These are phyloP conservation scores for Hortaea werneckii DNA, from an alignment of 2,329 filamentous ascomycete genomes.

Conservation along the genomic window DNA sequence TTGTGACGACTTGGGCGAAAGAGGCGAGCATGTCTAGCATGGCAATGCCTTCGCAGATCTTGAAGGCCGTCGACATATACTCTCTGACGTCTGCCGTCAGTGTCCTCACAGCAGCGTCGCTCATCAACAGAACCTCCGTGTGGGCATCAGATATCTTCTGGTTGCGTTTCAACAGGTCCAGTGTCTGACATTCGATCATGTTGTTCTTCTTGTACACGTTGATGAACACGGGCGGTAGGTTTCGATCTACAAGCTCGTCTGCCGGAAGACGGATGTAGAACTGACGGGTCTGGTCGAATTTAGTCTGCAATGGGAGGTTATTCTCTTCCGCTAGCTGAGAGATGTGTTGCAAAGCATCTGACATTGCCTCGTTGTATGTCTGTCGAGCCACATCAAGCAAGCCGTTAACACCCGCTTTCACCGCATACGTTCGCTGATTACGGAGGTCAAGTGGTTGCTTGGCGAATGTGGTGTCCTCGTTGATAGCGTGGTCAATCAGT, in stretches of 20 bases:
- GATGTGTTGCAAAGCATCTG: constrained; percentile 65
- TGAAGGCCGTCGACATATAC: constrained; percentile 65
- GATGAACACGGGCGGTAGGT: constrained; percentile 61
- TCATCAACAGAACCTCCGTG: constrained; percentile 73
- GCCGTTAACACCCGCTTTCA: constrained; percentile 75
- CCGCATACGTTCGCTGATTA: constrained; percentile 83
- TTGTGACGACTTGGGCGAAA: constrained; percentile 65
- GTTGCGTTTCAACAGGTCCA: constrained; percentile 72
- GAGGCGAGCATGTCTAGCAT: constrained; percentile 60
- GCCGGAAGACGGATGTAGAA: constrained; percentile 65
- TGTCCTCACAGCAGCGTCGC: constrained; percentile 60
- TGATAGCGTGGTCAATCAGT: constrained; percentile 61
- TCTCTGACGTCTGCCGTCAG: constrained; percentile 63
- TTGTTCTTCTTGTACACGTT: constrained; percentile 64
- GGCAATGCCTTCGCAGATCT: constrained; percentile 74
- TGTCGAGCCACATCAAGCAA: constrained; percentile 80
- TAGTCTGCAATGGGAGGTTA: constrained; percentile 54
- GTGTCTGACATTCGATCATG: constrained; percentile 77
- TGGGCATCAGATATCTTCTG: constrained; percentile 66
- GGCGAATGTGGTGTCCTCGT: constrained; percentile 70
- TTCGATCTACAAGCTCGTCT: constrained; percentile 50
- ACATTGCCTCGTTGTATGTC: constrained; percentile 79
- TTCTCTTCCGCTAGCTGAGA: constrained; percentile 51
- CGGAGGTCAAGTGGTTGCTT: constrained; percentile 72
- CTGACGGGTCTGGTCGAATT: constrained; percentile 65